Base-by-base conservation (phyloP, 768 basidiomycete species). In the Pleurotus ostreatus region DNA sequence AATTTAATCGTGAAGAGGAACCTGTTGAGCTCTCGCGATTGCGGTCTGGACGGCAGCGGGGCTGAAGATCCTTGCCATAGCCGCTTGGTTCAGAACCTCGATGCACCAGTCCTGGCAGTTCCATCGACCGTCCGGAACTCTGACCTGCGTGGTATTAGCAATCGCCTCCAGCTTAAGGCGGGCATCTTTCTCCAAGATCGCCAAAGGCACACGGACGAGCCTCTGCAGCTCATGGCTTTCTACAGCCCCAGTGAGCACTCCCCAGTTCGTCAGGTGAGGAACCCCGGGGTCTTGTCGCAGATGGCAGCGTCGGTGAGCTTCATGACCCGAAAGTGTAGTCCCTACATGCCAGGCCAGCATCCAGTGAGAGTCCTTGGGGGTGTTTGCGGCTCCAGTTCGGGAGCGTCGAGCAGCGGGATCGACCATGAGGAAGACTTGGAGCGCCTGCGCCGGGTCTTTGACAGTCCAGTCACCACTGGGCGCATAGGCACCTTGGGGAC, bases 91-190 rank as follows among this genome's bases (percentile, higher is more conserved):
- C 16, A 49, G n/a, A 5, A 49, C 23, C n/a, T 16, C 23, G 7
- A n/a, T 30, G 48, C 48, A 49, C 48, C 48, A 49, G 34, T 49
- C 48, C 23, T 49, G 48, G 26, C 48, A 49, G 48, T 49, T 49
- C 48, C 48, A 49, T 15, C 15, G 15, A 12, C 48, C 48, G 13
- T 49, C 38, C 3, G 48, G 48, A 16, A 15, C 23, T 7, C 30
- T 5, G 15, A 49, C 48, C 11, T 37, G 30, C 2, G 48, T 37
- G 13, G 23, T 37, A 22, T 49, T 34, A 2, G 48, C 48, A 34
- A 49, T 49, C 13, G 13, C n/a, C 25, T 49, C 48, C 7, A 49
- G 38, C 2, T n/a, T 23, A 9, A 34, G 34, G n/a, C 48, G 48
- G 15, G 30, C n/a, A 13, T 26, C 48, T 4, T 16, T n/a, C 2